phyloP scores from a whole-genome alignment of 441 rosid genomes.

The Euphorbia celastroides region DNA sequence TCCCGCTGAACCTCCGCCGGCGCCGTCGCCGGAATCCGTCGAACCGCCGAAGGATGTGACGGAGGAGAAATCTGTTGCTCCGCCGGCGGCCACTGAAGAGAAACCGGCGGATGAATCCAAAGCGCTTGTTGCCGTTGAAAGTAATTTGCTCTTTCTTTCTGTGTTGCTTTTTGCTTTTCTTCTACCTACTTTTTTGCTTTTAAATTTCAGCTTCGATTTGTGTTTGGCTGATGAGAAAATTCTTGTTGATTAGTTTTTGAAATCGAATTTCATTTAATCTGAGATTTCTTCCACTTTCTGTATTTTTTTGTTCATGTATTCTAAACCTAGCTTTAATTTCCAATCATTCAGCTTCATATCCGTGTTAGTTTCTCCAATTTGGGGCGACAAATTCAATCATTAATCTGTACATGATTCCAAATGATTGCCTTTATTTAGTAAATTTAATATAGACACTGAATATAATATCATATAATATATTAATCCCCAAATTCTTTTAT shows the following conservation, averaged over 20 bases:
- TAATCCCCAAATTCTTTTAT: neutral
- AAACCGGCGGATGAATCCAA: slow-evolving; percentile 38
- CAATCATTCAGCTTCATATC: neutral
- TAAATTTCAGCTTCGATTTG: neutral
- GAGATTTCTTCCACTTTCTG: neutral
- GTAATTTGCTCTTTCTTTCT: slow-evolving; percentile 28
- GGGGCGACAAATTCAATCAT: neutral
- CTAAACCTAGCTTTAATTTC: neutral
- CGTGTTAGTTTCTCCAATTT: neutral
- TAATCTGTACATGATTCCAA: neutral
- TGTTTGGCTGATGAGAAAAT: neutral
- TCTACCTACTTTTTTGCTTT: neutral
- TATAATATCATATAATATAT: neutral
- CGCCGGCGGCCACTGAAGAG: slow-evolving; percentile 37
- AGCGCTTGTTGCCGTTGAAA: slow-evolving; percentile 36
- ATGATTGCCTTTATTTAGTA: neutral
- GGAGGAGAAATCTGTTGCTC: slow-evolving; percentile 54
- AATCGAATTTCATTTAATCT: neutral
- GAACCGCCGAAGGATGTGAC: slow-evolving; percentile 35
- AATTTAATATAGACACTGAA: neutral
- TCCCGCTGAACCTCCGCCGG: slow-evolving; percentile 33
- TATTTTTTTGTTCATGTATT: neutral
- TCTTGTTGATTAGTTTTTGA: neutral
- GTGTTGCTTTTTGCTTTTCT: neutral
- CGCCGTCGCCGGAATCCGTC: slow-evolving; percentile 18